Evolutionary conservation across 352 stramenopile genomes (phyloP).

Genomic region (Pythium myriotylum): DNA sequence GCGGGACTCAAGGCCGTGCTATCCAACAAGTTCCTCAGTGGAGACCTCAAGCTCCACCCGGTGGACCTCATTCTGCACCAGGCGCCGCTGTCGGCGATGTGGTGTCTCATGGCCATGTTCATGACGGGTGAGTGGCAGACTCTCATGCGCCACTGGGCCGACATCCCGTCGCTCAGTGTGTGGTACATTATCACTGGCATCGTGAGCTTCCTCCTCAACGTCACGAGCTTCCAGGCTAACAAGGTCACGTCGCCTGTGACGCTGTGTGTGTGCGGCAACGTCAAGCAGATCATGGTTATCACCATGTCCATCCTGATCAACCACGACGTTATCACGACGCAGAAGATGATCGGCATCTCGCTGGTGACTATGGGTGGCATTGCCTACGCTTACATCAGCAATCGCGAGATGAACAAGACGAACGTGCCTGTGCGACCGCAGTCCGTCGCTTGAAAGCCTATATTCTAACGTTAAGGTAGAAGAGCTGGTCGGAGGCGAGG

Average conservation of each 20-base stretch:
- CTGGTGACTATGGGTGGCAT: conserved; percentile 68
- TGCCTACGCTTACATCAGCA: conserved; percentile 81
- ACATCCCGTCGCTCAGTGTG: conserved; percentile 52
- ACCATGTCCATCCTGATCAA: conserved; percentile 81
- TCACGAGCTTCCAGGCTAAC: conserved; percentile 94
- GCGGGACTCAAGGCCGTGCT: conserved; percentile 93
- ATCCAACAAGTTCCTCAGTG: conserved; percentile 93
- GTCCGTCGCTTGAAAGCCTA: conserved; percentile 1
- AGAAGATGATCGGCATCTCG: conserved; percentile 71
- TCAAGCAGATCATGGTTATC: conserved; percentile 93
- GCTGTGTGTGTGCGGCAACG: conserved; percentile 93
- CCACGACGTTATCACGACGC: conserved; percentile 64
- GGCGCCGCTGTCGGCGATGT: conserved; percentile 90
- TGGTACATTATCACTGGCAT: conserved; percentile 89
- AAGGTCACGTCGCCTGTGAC: conserved; percentile 95
- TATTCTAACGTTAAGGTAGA: not conserved
- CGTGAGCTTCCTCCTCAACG: conserved; percentile 93
- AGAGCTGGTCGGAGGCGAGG: not conserved
- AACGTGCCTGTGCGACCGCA: conserved; percentile 31
- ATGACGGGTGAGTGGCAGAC: conserved; percentile 73
- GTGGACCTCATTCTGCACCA: conserved; percentile 93
- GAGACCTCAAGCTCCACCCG: conserved; percentile 92
- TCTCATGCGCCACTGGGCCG: conserved; percentile 67
- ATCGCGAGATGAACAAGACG: conserved; percentile 69
- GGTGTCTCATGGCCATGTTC: conserved; percentile 86